These are phyloP conservation scores for Phaeophleospora eucalypticola DNA, from an alignment of 2,329 filamentous ascomycete genomes.

Conservation along the genomic window DNA sequence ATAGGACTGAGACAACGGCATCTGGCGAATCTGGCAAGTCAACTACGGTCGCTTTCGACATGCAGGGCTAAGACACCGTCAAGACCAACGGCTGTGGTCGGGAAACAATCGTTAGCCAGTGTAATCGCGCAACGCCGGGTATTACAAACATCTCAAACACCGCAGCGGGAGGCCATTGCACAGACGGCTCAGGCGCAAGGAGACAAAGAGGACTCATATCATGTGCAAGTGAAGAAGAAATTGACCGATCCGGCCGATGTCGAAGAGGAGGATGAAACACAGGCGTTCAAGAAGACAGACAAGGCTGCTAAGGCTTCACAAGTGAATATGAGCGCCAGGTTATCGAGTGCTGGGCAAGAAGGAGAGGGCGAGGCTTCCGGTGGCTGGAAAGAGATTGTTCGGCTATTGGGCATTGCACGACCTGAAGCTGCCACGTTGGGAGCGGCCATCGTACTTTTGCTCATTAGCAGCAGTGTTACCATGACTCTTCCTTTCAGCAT, in stretches of 20 bases:
- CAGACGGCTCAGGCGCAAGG: constrained; percentile 8
- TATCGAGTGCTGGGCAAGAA: constrained; percentile 71
- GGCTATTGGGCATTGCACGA: constrained; percentile 81
- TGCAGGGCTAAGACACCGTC: constrained; percentile 3
- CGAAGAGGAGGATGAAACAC: constrained; percentile 50
- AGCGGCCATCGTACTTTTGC: constrained; percentile 77
- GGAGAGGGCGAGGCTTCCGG: constrained; percentile 44
- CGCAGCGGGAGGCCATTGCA: constrained; percentile 13
- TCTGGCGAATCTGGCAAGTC: not conserved
- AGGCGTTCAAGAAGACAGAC: constrained; percentile 68
- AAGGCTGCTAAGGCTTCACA: constrained; percentile 82
- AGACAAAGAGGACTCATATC: constrained; percentile 16
- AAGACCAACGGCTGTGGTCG: constrained; percentile 12
- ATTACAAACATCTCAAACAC: constrained; percentile 18
- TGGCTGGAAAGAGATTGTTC: constrained; percentile 72
- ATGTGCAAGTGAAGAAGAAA: constrained; percentile 15
- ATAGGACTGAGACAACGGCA: not conserved
- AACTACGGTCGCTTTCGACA: constrained; percentile 20
- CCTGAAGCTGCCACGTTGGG: constrained; percentile 76
- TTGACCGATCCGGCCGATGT: constrained; percentile 29
- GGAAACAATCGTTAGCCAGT: constrained; percentile 5
- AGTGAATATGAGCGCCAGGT: constrained; percentile 79
- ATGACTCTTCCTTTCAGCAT: constrained; percentile 98
- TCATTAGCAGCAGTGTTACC: constrained; percentile 86
- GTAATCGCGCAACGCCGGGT: constrained; percentile 12